Evolutionary conservation across 2,329 filamentous ascomycete genomes (phyloP).

Genomic region (Tolypocladium pustulatum): DNA sequence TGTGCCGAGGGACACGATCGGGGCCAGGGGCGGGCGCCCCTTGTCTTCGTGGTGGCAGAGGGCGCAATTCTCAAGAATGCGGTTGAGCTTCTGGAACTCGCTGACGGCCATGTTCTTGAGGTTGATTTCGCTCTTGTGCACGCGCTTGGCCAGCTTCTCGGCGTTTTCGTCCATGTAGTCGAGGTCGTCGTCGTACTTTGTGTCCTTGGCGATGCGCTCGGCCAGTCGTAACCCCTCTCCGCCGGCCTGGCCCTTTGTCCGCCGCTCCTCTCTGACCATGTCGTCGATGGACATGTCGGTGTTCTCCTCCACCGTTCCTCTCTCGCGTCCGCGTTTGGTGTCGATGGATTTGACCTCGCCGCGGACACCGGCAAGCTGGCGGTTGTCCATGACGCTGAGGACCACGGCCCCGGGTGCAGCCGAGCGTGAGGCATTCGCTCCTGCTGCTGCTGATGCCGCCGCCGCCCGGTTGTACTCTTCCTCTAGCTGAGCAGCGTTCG

Average conservation of each 20-base stretch:
- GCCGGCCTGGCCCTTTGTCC: constrained; percentile 65
- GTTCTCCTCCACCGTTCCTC: constrained; percentile 79
- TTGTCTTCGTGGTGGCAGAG: constrained; percentile 86
- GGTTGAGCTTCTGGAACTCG: constrained; percentile 85
- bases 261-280: constrained; percentile 90
- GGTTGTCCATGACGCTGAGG: constrained; percentile 78
- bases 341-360: constrained; percentile 68
- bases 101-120: constrained; percentile 78
- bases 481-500: constrained; percentile 68
- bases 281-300: constrained; percentile 94
- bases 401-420: constrained; percentile 57
- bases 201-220: constrained; percentile 88
- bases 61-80: constrained; percentile 75
- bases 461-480: constrained; percentile 72
- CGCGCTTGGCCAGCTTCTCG: constrained; percentile 71
- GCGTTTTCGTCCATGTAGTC: constrained; percentile 99
- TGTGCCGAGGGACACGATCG: constrained; percentile 76
- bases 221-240: constrained; percentile 77
- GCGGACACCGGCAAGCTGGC: constrained; percentile 66
- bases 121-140: constrained; percentile 80
- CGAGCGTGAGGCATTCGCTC: constrained; percentile 39
- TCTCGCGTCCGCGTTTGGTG: constrained; percentile 73
- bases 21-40: constrained; percentile 65
- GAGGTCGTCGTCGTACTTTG: constrained; percentile 80
- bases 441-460: constrained; percentile 52